These are phyloP conservation scores for Akebia trifoliata DNA, from an alignment of 164 flowering plant species.

Conservation along the genomic window DNA sequence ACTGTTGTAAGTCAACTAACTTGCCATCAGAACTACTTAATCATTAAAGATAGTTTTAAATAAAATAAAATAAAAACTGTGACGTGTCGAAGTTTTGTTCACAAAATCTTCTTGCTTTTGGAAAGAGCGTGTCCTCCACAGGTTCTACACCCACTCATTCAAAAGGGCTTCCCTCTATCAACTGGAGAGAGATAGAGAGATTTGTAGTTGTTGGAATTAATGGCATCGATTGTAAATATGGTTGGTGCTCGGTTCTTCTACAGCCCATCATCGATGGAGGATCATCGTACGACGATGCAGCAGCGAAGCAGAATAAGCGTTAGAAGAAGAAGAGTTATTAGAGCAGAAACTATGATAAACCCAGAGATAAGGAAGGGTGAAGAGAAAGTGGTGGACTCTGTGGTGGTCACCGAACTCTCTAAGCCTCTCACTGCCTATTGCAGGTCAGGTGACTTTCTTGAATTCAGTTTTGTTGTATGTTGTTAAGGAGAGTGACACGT, in stretches of 20 bases:
- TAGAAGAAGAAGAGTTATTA: slow-evolving; percentile 17
- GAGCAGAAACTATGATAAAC: slow-evolving; percentile 67
- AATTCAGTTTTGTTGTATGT: background rate
- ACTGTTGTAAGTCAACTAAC: too few species aligned
- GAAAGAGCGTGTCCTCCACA: slow-evolving; percentile 40
- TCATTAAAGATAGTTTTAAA: too few species aligned
- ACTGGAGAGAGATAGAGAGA: slow-evolving; percentile 1
- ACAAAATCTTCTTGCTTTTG: background rate
- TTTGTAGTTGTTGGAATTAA: slow-evolving; percentile 2
- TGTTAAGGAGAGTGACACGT: background rate
- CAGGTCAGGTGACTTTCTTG: slow-evolving; percentile 40
- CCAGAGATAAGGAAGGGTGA: slow-evolving; percentile 73
- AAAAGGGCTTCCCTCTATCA: background rate
- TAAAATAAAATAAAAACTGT: background rate
- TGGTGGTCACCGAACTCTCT: slow-evolving; percentile 62
- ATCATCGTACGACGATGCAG: background rate
- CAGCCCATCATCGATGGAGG: slow-evolving; percentile 17
- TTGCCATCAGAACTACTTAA: too few species aligned
- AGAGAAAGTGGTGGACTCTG: slow-evolving; percentile 81
- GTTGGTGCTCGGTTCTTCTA: slow-evolving; percentile 26
- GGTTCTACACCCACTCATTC: slow-evolving; percentile 12
- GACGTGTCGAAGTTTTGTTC: slow-evolving; percentile 21
- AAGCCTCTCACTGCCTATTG: slow-evolving; percentile 92
- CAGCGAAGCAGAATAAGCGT: background rate
- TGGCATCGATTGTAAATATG: slow-evolving; percentile 37